A percentile compares a stretch with the other conserved stretches of the same genome.
Evolutionary conservation across 1,284 basidiomycete species (phyloP).

Genomic region (Rhodotorula sp.): DNA sequence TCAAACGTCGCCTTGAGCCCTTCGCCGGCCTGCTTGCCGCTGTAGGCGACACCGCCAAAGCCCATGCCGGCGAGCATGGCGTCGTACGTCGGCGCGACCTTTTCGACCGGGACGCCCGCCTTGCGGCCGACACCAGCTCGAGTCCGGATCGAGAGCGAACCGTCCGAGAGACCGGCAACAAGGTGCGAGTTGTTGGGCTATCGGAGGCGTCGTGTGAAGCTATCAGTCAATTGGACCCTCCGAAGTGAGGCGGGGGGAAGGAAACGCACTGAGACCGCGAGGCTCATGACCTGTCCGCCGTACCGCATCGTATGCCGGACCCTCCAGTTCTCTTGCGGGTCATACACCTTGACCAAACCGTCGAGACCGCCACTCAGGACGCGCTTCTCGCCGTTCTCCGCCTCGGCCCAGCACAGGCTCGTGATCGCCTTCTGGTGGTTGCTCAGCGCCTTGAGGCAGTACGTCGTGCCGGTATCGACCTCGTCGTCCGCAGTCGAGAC

Average conservation of each 20-base stretch:
- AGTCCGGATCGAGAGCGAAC: slow-evolving; percentile 69
- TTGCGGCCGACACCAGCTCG: slow-evolving; percentile 32
- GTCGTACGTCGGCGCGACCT: slow-evolving; percentile 33
- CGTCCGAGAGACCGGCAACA: slow-evolving; percentile 93
- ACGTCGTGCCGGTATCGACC: slow-evolving; percentile 37
- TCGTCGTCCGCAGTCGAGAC: slow-evolving; percentile 9
- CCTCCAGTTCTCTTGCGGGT: slow-evolving; percentile 79
- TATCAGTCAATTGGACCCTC: background rate
- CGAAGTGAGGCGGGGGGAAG: background rate
- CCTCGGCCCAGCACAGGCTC: slow-evolving; percentile 55
- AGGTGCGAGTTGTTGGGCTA: slow-evolving; percentile 96
- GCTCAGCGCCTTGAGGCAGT: slow-evolving; percentile 77
- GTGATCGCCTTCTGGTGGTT: slow-evolving; percentile 99
- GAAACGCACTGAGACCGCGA: slow-evolving; percentile 79
- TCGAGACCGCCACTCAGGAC: slow-evolving; percentile 89
- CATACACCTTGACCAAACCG: slow-evolving; percentile 98
- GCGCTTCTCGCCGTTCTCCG: slow-evolving; percentile 61
- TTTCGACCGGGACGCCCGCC: slow-evolving; percentile 29
- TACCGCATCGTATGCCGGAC: slow-evolving; percentile 99
- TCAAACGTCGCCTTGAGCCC: slow-evolving; percentile 37
- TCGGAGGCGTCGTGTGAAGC: background rate
- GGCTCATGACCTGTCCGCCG: slow-evolving; percentile 82
- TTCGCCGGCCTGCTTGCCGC: slow-evolving; percentile 36
- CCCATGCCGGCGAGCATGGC: slow-evolving; percentile 37
- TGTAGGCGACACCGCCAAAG: slow-evolving; percentile 33